Base-by-base conservation (phyloP, 805 yeast species). In the Phaffomyces opuntiae region DNA sequence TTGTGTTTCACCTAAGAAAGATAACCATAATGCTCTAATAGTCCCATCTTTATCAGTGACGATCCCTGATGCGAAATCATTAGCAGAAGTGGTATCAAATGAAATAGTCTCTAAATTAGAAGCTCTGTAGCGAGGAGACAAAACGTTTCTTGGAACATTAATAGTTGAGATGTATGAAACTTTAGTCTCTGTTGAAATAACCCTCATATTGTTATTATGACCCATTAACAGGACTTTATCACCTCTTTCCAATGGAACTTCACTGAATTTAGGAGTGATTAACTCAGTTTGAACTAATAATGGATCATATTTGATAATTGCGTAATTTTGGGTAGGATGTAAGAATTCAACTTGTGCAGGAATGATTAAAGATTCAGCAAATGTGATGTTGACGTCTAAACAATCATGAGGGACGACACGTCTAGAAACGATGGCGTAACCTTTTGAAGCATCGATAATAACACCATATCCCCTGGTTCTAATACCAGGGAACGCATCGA, bases 311-410 rank as follows among this genome's bases (percentile, higher is more conserved):
- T 86, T 78, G 25, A 90, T 71, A 46, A 89, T 78, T 1, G 95
- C 89, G 63, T 84, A 89, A 54, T 89, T 89, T 54, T 83, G 87
- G 34, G 87, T 78, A 32, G 97, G 96, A 60, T 89, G 96, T 57
- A 87, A 67, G 55, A 88, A 90, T 21, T 80, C 80, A 25, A 89
- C 93, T 51, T 79, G 72, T 1, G 83, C 96, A 0, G 95, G 87
- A 13, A 89, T 74, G 52, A 82, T 78, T 21, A 87, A 77, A 1
- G 95, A 83, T 51, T 90, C 96, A 5, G 96, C 96, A 59, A 90
- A 78, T 3, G 90, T 80, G 19, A 90, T 74, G 40, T 78, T 72
- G 24, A 89, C 73, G 62, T 90, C 96, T 36, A 68, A 48, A 54
- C 74, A 69, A 54, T 86, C 95, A 65, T 88, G 95, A 8, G 96